These are phyloP conservation scores for Gynostemma pentaphyllum DNA, from an alignment of 306 rosid genomes.

Conservation along the genomic window DNA sequence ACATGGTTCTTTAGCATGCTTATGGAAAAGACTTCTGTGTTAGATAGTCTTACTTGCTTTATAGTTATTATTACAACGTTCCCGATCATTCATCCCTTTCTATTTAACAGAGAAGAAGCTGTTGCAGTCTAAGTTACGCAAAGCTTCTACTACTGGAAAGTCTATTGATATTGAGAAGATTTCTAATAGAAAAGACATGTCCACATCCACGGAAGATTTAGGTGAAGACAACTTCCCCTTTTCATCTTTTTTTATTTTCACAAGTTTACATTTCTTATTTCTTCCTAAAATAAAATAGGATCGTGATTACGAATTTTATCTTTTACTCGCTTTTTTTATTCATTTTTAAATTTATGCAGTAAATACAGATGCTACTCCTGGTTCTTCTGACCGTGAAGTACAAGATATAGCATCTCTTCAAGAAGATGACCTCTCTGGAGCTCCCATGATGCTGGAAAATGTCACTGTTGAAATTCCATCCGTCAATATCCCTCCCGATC, in stretches of 20 bases:
- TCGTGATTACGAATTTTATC: not conserved
- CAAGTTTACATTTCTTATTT: slow-evolving; percentile 5
- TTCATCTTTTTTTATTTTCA: not conserved
- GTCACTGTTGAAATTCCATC: slow-evolving; percentile 38
- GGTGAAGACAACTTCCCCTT: slow-evolving; percentile 30
- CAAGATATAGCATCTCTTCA: slow-evolving; percentile 23
- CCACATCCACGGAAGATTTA: slow-evolving; percentile 83
- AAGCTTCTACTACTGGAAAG: slow-evolving; percentile 51
- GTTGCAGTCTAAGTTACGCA: slow-evolving; percentile 69
- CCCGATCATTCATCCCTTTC: not conserved
- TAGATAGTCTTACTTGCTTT: not conserved
- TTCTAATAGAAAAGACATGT: slow-evolving; percentile 43
- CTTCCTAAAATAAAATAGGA: not conserved
- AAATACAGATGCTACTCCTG: slow-evolving; percentile 27
- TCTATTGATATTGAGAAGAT: slow-evolving; percentile 32
- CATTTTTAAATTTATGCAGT: slow-evolving; percentile 30
- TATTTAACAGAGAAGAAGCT: slow-evolving; percentile 68
- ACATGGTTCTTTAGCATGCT: not conserved
- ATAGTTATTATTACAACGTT: not conserved
- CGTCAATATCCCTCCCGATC: slow-evolving; percentile 63
- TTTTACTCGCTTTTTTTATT: slow-evolving; percentile 7
- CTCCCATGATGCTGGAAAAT: slow-evolving; percentile 24
- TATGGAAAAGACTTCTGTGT: not conserved
- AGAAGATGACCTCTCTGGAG: slow-evolving; percentile 28
- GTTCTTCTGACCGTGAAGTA: slow-evolving; percentile 25